Percentiles rank a stretch among this genome's conserved stretches.
Evolutionary conservation across 805 yeast species (phyloP).

Genomic region (Candida golubevii): DNA sequence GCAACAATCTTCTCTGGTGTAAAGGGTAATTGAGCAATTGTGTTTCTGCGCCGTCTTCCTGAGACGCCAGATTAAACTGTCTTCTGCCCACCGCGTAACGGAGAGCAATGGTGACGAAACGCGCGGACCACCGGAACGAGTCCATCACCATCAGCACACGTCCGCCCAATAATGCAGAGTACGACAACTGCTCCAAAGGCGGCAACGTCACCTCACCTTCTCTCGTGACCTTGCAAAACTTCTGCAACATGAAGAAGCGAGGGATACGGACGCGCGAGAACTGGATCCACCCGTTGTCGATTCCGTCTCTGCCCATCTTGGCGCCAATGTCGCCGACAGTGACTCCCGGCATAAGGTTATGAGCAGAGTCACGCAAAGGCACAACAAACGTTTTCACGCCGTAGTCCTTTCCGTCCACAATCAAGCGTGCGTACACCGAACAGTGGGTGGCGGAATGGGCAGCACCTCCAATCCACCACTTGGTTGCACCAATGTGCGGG

Average conservation of each 20-base stretch:
- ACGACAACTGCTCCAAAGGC: slow-evolving; percentile 19
- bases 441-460: slow-evolving; percentile 21
- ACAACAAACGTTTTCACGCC: slow-evolving; percentile 22
- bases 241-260: slow-evolving; percentile 20
- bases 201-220: slow-evolving; percentile 19
- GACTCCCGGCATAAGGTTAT: slow-evolving; percentile 20
- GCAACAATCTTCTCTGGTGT: slow-evolving; percentile 20
- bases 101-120: slow-evolving; percentile 18
- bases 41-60: slow-evolving; percentile 20
- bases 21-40: slow-evolving; percentile 21
- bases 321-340: slow-evolving; percentile 22
- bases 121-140: slow-evolving; percentile 19
- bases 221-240: slow-evolving; percentile 16
- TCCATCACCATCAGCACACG: slow-evolving; percentile 21
- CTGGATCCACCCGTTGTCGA: slow-evolving; percentile 23
- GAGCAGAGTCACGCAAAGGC: slow-evolving; percentile 19
- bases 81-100: slow-evolving; percentile 21
- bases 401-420: slow-evolving; percentile 19
- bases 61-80: slow-evolving; percentile 20
- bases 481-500: slow-evolving; percentile 22
- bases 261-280: slow-evolving; percentile 20
- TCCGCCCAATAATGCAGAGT: slow-evolving; percentile 20
- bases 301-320: slow-evolving; percentile 23
- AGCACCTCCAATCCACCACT: slow-evolving; percentile 24
- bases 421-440: slow-evolving; percentile 18